Conservation (phyloP, 2,329 filamentous ascomycete species). For the Podosphaera fusca region DNA sequence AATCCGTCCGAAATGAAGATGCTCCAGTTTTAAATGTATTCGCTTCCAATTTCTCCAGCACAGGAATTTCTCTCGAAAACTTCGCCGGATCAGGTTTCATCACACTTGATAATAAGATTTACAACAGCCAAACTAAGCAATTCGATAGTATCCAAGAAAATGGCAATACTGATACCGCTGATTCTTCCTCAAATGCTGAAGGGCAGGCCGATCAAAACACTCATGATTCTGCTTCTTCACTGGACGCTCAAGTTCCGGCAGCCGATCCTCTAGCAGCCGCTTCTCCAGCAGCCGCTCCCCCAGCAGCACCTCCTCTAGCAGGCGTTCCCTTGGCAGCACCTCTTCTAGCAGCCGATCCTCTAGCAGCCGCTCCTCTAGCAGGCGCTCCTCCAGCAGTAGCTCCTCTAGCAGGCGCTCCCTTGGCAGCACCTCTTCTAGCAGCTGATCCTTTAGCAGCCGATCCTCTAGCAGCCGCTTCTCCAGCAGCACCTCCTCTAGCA, state of each 20-base stretch:
- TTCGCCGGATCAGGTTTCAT: not conserved
- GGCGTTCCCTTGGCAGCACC: not conserved
- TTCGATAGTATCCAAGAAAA: not conserved
- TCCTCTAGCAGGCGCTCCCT: too few species aligned
- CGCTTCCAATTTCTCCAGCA: not conserved
- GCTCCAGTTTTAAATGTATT: not conserved
- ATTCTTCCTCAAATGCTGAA: too few species aligned
- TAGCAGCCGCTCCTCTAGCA: too few species aligned
- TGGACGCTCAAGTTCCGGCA: too few species aligned
- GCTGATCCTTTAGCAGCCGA: too few species aligned
- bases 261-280: too few species aligned
- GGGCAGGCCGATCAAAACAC: too few species aligned
- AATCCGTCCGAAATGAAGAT: not conserved
- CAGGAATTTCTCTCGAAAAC: not conserved
- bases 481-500: not conserved
- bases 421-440: too few species aligned
- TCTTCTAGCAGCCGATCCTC: too few species aligned
- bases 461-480: not conserved
- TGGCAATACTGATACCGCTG: not conserved
- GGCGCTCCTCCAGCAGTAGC: too few species aligned
- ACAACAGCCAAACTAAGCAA: not conserved
- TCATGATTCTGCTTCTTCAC: too few species aligned
- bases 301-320: not conserved
- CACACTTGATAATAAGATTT: not conserved
- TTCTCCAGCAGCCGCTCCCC: not conserved